These are phyloP conservation scores for Arachnomyces sp. DNA, from an alignment of 2,329 filamentous ascomycete genomes.

Conservation along the genomic window DNA sequence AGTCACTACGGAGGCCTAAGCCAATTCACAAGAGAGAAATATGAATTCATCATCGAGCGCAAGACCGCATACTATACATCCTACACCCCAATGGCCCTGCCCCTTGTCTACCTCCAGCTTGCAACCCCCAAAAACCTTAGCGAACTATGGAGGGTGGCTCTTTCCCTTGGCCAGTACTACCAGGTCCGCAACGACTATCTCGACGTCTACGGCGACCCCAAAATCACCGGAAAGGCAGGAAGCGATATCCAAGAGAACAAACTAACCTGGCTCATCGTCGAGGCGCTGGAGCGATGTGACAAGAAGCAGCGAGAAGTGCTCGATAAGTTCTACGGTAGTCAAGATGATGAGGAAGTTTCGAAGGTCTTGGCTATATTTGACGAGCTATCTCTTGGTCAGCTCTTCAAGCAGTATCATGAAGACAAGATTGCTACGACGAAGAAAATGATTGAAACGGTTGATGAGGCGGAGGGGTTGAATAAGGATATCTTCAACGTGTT, in stretches of 20 bases:
- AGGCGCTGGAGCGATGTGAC: constrained; percentile 70
- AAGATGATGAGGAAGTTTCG: constrained; percentile 74
- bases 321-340: constrained; percentile 88
- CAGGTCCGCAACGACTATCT: constrained; percentile 98
- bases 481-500: constrained; percentile 84
- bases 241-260: constrained; percentile 99
- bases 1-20: constrained; percentile 86
- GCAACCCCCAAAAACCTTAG: constrained; percentile 84
- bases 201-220: constrained; percentile 89
- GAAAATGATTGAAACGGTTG: constrained; percentile 64
- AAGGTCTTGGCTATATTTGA: constrained; percentile 82
- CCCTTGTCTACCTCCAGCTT: constrained; percentile 73
- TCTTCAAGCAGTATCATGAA: constrained; percentile 87
- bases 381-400: constrained; percentile 72
- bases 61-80: constrained; percentile 99
- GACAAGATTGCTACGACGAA: constrained; percentile 69
- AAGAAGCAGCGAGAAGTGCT: constrained; percentile 81
- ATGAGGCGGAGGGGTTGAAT: constrained; percentile 83
- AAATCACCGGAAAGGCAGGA: constrained; percentile 94
- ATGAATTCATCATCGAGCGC: constrained; percentile 97
- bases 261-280: constrained; percentile 97
- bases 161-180: constrained; percentile 98
- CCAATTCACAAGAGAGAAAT: constrained; percentile 94
- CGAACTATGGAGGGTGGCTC: constrained; percentile 81
- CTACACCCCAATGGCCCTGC: constrained; percentile 91